phyloP scores from a whole-genome alignment of 140 eudicot genomes.

The Senecio squalidus region DNA sequence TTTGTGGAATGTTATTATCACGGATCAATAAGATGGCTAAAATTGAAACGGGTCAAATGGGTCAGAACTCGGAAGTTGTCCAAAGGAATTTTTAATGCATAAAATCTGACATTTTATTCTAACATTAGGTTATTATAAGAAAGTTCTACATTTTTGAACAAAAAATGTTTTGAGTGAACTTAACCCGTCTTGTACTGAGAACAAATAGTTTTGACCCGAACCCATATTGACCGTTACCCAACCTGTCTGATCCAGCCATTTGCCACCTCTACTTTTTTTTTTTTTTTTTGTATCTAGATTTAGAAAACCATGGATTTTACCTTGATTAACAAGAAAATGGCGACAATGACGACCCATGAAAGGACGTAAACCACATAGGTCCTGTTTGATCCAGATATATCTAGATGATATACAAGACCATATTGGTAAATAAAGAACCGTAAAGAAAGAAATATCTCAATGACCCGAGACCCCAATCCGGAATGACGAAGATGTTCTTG shows the following conservation, averaged over 20 bases:
- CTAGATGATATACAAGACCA: slow-evolving; percentile 91
- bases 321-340: slow-evolving; percentile 75
- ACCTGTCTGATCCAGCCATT: background rate
- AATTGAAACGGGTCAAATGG: background rate
- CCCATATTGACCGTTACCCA: background rate
- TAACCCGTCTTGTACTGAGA: too few species aligned
- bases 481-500: slow-evolving; percentile 69
- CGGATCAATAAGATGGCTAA: background rate
- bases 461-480: slow-evolving; percentile 60
- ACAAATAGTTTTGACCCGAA: background rate
- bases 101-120: too few species aligned
- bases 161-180: too few species aligned
- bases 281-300: too few species aligned
- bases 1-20: background rate
- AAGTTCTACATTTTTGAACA: too few species aligned
- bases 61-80: background rate
- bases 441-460: slow-evolving; percentile 75
- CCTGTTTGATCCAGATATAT: slow-evolving; percentile 60
- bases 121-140: too few species aligned
- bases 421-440: slow-evolving; percentile 89
- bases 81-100: background rate
- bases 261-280: background rate
- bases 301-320: slow-evolving; percentile 34
- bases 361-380: slow-evolving; percentile 71
- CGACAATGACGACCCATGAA: slow-evolving; percentile 84